Conservation (phyloP, 1,284 basidiomycete species). For the Pseudozyma hubeiensis region DNA sequence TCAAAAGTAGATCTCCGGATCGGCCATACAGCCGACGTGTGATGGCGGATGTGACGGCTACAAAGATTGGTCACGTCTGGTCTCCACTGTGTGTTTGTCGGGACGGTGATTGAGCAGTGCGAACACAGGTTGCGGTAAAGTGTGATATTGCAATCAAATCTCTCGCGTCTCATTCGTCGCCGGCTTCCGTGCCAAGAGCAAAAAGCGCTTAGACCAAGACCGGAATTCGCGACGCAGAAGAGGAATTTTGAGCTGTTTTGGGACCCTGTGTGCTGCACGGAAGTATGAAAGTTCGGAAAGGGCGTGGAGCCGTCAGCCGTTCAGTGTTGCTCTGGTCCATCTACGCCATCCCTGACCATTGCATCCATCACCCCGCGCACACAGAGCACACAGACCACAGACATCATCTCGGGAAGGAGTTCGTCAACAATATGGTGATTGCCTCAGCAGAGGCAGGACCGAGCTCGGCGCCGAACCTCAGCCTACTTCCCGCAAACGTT, state of each 20-base stretch:
- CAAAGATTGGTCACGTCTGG: too few species aligned
- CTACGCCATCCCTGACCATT: too few species aligned
- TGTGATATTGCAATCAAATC: slow-evolving; percentile 4
- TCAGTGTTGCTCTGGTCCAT: too few species aligned
- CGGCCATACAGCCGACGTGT: not conserved
- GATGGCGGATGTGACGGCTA: not conserved
- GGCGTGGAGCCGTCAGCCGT: too few species aligned
- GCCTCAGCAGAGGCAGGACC: slow-evolving; percentile 22
- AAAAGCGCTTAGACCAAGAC: slow-evolving; percentile 8
- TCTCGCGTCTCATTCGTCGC: slow-evolving; percentile 11
- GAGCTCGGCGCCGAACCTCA: slow-evolving; percentile 26
- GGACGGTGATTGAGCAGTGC: not conserved
- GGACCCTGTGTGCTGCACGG: too few species aligned
- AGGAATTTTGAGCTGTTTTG: not conserved
- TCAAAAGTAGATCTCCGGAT: not conserved
- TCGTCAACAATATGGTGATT: not conserved
- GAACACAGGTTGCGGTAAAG: not conserved
- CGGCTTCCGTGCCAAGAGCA: slow-evolving; percentile 4
- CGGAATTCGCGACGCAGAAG: not conserved
- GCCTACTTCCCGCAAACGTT: slow-evolving; percentile 44
- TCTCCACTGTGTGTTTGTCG: too few species aligned
- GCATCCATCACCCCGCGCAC: too few species aligned
- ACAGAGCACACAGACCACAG: not conserved
- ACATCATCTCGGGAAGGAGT: not conserved
- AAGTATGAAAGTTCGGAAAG: too few species aligned